Evolutionary conservation across 1,284 basidiomycete species (phyloP).

Genomic region (Cystobasidium sp.): DNA sequence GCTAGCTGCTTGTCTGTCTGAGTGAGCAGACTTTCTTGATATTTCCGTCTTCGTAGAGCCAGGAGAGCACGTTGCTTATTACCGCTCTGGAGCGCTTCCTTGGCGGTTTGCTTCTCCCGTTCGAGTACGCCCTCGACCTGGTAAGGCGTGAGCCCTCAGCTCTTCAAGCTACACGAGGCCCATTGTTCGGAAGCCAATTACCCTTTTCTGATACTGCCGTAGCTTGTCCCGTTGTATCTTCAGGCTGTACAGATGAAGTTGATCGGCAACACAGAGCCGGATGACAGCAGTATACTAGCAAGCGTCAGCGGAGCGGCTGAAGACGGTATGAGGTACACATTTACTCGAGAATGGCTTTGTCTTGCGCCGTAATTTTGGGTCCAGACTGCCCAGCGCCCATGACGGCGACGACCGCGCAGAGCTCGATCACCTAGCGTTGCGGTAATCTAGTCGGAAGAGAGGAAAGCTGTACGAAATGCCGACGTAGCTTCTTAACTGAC

Average conservation of each 20-base stretch:
- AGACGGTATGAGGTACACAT: slow-evolving; percentile 52
- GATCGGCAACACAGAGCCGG: slow-evolving; percentile 46
- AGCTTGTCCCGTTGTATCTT: slow-evolving; percentile 96
- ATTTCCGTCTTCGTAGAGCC: slow-evolving; percentile 85
- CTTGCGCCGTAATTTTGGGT: slow-evolving; percentile 89
- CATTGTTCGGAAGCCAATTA: slow-evolving; percentile 55
- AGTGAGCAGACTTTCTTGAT: slow-evolving; percentile 82
- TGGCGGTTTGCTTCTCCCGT: slow-evolving; percentile 86
- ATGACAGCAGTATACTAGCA: background rate
- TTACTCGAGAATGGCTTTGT: slow-evolving; percentile 91
- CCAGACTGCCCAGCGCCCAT: slow-evolving; percentile 60
- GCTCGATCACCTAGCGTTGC: slow-evolving; percentile 2
- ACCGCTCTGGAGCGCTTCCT: slow-evolving; percentile 75
- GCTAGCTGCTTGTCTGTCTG: slow-evolving; percentile 91
- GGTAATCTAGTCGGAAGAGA: slow-evolving; percentile 1
- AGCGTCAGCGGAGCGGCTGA: background rate
- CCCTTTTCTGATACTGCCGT: slow-evolving; percentile 92
- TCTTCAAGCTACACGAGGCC: too few species aligned
- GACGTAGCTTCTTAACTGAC: too few species aligned
- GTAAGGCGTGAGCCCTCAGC: background rate
- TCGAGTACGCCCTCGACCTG: slow-evolving; percentile 87
- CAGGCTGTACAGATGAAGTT: slow-evolving; percentile 63
- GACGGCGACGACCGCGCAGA: background rate
- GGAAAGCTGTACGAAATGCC: background rate
- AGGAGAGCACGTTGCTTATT: slow-evolving; percentile 84